Conservation (phyloP, 129 eudicot genomes). For the Ambrosia trifida region DNA sequence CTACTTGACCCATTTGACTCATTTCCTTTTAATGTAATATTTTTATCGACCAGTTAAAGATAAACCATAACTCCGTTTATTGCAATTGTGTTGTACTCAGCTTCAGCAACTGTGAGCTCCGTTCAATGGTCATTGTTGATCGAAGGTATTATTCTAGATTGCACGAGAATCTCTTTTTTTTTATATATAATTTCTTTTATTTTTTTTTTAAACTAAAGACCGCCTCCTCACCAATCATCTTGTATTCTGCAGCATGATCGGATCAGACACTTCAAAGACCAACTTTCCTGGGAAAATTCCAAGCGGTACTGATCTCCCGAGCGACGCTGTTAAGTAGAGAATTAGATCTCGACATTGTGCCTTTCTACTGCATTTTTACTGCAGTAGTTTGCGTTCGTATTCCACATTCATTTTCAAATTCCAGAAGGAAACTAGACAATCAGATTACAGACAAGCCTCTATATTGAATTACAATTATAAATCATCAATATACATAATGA, state of each 20-base stretch:
- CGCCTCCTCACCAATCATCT: not conserved
- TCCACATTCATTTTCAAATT: not conserved
- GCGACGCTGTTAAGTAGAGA: constrained; percentile 42
- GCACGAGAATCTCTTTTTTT: not conserved
- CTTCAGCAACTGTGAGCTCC: constrained; percentile 86
- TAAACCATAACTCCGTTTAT: not conserved
- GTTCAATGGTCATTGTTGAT: constrained; percentile 76
- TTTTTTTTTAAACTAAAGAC: not conserved
- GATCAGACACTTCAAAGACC: constrained; percentile 55
- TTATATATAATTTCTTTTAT: not conserved
- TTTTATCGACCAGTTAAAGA: not conserved
- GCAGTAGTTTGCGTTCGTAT: not conserved
- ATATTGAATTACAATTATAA: not conserved
- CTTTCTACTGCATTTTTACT: no score
- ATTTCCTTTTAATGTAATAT: not conserved
- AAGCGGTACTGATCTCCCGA: constrained; percentile 68
- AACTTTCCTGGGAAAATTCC: constrained; percentile 82
- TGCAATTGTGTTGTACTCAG: constrained; percentile 38
- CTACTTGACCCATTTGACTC: not conserved
- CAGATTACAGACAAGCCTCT: not conserved
- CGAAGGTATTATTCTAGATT: constrained; percentile 53
- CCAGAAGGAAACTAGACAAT: no score
- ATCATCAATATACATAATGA: not conserved
- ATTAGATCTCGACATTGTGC: constrained; percentile 1
- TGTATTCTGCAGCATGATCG: constrained; percentile 51